These are phyloP conservation scores for Climacium dendroides DNA, from an alignment of 225 moss, liverwort and hornwort genomes.

Conservation along the genomic window DNA sequence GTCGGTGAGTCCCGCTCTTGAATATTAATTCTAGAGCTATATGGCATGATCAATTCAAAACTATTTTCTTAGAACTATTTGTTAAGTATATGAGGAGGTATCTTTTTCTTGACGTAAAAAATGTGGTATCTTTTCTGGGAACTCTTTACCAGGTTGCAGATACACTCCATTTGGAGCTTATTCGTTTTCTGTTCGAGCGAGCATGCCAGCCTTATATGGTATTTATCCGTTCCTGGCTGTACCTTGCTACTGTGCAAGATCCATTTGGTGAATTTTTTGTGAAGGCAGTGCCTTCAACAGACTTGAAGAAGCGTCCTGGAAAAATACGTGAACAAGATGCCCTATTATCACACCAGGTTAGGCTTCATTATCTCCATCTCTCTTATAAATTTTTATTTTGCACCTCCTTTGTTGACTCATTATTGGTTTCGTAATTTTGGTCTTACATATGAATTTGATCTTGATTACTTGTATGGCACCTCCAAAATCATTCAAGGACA, in stretches of 20 bases:
- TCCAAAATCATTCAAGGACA: not conserved
- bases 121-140: not conserved
- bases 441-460: not conserved
- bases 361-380: not conserved
- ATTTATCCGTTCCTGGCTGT: conserved; percentile 88
- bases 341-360: conserved; percentile 35
- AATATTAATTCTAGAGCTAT: not conserved
- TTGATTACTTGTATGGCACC: not conserved
- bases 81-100: not conserved
- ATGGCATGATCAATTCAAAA: not conserved
- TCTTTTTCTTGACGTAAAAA: not conserved
- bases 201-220: conserved; percentile 80
- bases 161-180: conserved; percentile 60
- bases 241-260: conserved; percentile 78
- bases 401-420: not conserved
- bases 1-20: conserved; percentile 33
- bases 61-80: not conserved
- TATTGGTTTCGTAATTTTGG: not conserved
- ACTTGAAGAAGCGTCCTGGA: conserved; percentile 2
- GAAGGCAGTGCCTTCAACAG: conserved; percentile 33
- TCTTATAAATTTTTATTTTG: not conserved
- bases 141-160: conserved; percentile 59
- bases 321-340: conserved; percentile 8
- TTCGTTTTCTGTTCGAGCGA: conserved; percentile 83
- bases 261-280: conserved; percentile 84